Base-by-base conservation (phyloP, 805 yeast species). In the Isabelozyma heimii region DNA sequence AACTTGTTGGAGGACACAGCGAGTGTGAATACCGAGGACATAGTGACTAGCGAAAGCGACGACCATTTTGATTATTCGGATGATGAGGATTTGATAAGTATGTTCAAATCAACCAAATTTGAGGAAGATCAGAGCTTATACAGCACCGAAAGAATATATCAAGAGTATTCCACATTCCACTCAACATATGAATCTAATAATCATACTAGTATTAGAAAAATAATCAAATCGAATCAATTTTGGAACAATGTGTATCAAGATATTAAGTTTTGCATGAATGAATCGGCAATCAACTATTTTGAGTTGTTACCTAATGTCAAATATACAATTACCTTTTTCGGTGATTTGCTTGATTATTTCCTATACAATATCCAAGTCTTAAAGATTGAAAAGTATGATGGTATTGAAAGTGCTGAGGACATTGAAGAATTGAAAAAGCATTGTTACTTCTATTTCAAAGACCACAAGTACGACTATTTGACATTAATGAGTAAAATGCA, bases 211-310 rank as follows among this genome's bases (percentile, higher is more conserved):
- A 37, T 43, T 10, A 35, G 46, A 20, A 30, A 6, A 37, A 35
- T 35, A 24, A 15, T 61, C 35, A 50, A 51, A 28, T 55, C 61
- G 2, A 53, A 53, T 14, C 61, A 54, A 43, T 63, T 65, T 43
- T 65, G 70, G 70, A 61, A 63, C 50, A 49, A 58, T 43, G 60
- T 65, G n/a, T 65, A 65, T 48, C 69, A 65, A 45, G 70, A 66
- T 46, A 40, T 66, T 30, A 64, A 61, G 45, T 52, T 52, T 35
- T 60, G 56, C 24, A 50, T 58, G 8, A 53, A 51, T 53, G 55
- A 52, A 38, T 30, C 35, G 9, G 47, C 24, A 6, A 38, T 52
- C 16, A 51, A 58, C 37, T 59, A 52, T 39, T 59, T 58, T 42
- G 59, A 60, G 4, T 46, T 54, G 26, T 43, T 61, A 46, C 66